Evolutionary conservation across 805 yeast genomes (phyloP).

Genomic region (Schwanniomyces yamadae): DNA sequence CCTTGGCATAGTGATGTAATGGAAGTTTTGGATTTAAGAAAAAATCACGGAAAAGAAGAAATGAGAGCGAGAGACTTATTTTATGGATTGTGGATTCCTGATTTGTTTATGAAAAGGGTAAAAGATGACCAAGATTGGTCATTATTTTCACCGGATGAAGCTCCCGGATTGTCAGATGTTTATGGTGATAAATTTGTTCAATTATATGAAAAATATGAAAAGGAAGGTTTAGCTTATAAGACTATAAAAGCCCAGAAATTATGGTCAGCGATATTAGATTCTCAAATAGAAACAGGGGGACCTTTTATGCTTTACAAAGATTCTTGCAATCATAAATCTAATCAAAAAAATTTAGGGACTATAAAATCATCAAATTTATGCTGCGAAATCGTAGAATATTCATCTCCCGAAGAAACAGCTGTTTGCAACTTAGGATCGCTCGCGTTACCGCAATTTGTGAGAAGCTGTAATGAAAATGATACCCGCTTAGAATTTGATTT

Average conservation of each 20-base stretch:
- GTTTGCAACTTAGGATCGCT: conserved; percentile 93
- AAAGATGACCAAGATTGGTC: conserved; percentile 81
- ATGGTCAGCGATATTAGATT: conserved; percentile 85
- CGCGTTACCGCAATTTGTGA: conserved; percentile 78
- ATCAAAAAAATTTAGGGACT: conserved; percentile 88
- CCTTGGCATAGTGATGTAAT: conserved; percentile 97
- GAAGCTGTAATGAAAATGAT: conserved; percentile 34
- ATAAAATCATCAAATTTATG: conserved; percentile 93
- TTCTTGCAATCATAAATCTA: conserved; percentile 81
- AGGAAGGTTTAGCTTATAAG: conserved; percentile 60
- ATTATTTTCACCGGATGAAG: conserved; percentile 83
- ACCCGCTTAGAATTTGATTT: conserved; percentile 62
- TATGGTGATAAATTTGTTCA: conserved; percentile 82
- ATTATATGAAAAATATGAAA: conserved; percentile 71
- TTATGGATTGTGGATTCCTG: conserved; percentile 93
- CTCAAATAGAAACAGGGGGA: conserved; percentile 95
- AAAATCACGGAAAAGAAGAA: conserved; percentile 95
- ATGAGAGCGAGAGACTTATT: conserved; percentile 89
- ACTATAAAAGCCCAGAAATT: conserved; percentile 83
- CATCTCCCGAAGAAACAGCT: conserved; percentile 89
- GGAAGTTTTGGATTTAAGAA: conserved; percentile 81
- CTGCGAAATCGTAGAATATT: conserved; percentile 91
- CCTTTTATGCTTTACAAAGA: conserved; percentile 95
- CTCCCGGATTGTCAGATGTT: conserved; percentile 79
- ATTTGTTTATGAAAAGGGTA: conserved; percentile 89